Evolutionary conservation across 129 eudicot genomes (phyloP), one percentile per base, ranked within the genome.

Genomic region (Chrysanthemum makinoi): DNA sequence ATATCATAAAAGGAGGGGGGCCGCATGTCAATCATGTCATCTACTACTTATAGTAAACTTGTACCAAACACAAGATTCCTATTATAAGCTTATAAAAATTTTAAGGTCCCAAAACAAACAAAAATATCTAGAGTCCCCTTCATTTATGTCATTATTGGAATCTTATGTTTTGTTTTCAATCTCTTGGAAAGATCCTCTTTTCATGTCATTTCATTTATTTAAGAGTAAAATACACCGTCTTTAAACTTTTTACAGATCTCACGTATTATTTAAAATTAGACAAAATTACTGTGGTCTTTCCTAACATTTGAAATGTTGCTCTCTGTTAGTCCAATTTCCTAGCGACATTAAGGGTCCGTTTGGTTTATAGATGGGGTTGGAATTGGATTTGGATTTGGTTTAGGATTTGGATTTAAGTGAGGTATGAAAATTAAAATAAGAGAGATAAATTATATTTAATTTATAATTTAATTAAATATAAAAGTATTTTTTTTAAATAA

Each of bases 151-250:
- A 18, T 50, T 68, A 17, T 74, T 51, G 70, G 69, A 50, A 77
- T 58, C 66, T 57, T 67, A 67, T 58, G 47, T 30, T 49, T 49
- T 68, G 47, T 68, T 68, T 76, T 76, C 63, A 18, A 77, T 54
- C 63, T 62, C 66, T 70, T 70, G 16, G 43, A 62, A 47, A 77
- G 76, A 77, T 77, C 56, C 72, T 62, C 76, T 76, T 62, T 51
- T 77, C 76, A 53, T 77, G 81, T 77, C 81, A 70, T 62, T 77
- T 70, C 73, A 16, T 22, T 22, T 22, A 22, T 22, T 22, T 0
- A 22, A 22, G 24, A 22, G 24, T 22, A 22, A 22, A 22, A 22
- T 22, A 22, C 24, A 22, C n/a, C n/a, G 35, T 30, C 4, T 5
- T 22, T 33, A 58, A 49, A 48, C 20, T 17, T 19, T 8, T 53